A percentile compares a stretch with the other conserved stretches of the same genome.
Evolutionary conservation across 2,329 filamentous ascomycete species (phyloP).

Genomic region (Myrmaecium sp.): DNA sequence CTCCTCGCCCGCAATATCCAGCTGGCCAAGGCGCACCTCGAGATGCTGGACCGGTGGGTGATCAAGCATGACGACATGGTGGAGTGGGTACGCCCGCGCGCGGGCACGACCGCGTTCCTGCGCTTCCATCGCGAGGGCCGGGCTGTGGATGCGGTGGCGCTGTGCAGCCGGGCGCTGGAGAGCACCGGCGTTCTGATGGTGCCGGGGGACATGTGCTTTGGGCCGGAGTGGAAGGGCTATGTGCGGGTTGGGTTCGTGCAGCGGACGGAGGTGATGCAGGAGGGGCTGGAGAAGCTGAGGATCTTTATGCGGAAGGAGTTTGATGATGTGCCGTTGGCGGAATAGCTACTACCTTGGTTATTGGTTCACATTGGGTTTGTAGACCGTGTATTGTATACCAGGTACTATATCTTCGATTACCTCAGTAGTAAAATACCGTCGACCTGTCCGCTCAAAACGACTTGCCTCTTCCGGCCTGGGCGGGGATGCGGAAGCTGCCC

Average conservation of each 20-base stretch:
- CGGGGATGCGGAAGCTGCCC: too few species aligned
- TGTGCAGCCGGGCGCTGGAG: conserved; percentile 52
- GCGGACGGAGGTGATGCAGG: conserved; percentile 49
- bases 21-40: conserved; percentile 51
- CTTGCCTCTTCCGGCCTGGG: too few species aligned
- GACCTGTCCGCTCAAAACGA: too few species aligned
- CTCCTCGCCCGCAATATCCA: conserved; percentile 46
- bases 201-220: conserved; percentile 60
- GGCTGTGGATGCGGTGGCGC: conserved; percentile 52
- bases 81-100: conserved; percentile 56
- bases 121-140: conserved; percentile 45
- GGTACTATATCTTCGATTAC: too few species aligned
- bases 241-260: conserved; percentile 64
- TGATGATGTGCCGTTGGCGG: conserved; percentile 30
- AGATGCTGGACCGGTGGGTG: conserved; percentile 49
- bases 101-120: conserved; percentile 66
- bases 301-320: conserved; percentile 39
- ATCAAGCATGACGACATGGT: conserved; percentile 45
- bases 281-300: conserved; percentile 41
- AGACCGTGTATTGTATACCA: too few species aligned
- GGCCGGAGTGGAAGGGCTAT: conserved; percentile 53
- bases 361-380: too few species aligned
- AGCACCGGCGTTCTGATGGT: conserved; percentile 58
- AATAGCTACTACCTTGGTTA: too few species aligned
- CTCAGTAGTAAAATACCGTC: too few species aligned